A percentile compares a stretch with the other conserved stretches of the same genome.
phyloP scores from a whole-genome alignment of 345 rosid genomes.

The Lumnitzera littorea region DNA sequence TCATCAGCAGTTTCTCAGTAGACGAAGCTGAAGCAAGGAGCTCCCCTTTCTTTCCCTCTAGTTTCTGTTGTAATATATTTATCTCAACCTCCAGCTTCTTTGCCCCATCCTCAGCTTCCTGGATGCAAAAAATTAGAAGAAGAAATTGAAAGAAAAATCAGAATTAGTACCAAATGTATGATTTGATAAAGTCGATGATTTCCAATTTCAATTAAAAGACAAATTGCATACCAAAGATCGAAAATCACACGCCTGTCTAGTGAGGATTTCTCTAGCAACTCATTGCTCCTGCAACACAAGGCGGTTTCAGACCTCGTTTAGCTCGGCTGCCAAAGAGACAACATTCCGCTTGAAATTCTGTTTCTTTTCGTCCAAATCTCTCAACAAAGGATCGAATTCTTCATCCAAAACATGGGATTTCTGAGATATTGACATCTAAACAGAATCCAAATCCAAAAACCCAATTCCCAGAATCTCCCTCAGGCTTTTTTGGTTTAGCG shows the following conservation, averaged over 20 bases:
- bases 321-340: constrained; percentile 76
- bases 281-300: constrained; percentile 60
- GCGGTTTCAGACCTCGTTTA: constrained; percentile 71
- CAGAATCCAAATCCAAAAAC: not conserved
- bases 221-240: constrained; percentile 4
- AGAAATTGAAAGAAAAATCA: not conserved
- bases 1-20: constrained; percentile 39
- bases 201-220: not conserved
- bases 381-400: constrained; percentile 71
- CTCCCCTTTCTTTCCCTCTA: constrained; percentile 54
- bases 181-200: not conserved
- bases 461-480: not conserved
- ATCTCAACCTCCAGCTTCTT: constrained; percentile 60
- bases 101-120: constrained; percentile 82
- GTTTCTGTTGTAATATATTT: constrained; percentile 29
- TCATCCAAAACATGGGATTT: constrained; percentile 17
- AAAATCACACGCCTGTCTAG: constrained; percentile 52
- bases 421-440: constrained; percentile 34
- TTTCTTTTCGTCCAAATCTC: constrained; percentile 89
- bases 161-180: not conserved
- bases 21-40: constrained; percentile 58
- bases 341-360: constrained; percentile 76
- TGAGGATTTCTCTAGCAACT: constrained; percentile 57
- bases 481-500: not conserved
- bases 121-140: constrained; percentile 6